Base-by-base conservation (phyloP, 2,329 filamentous ascomycete genomes). In the Gnomoniopsis smithogilvyi region DNA sequence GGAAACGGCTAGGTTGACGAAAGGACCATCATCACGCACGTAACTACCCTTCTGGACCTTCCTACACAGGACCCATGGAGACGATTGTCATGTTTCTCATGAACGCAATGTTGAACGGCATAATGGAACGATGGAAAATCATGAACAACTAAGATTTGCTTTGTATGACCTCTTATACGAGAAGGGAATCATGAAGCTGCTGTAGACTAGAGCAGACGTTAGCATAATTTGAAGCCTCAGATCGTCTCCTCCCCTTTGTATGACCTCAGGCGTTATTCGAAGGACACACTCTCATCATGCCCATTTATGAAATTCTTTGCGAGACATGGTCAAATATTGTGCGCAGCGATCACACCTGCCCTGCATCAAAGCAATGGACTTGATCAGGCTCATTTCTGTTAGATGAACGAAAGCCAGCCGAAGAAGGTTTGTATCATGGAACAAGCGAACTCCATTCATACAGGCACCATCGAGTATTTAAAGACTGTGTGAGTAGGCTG, bases 1-100 rank as follows among this genome's bases (percentile, higher is more conserved):
- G 56, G 26, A 62, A 45, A 6, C 41, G 57, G 43, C 26, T 46
- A 17, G 36, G 46, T 54, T 62, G 45, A 49, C 36, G 8, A 34
- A 24, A 17, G 22, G 33, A 19, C 47, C 21, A 48, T 62, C 52
- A 34, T 56, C 48, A 62, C 33, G 48, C 48, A 62, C 45, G 34
- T 21, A 58, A 61, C 61, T 63, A 61, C 61, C 61, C 54, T 63
- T 63, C 55, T 56, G 61, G 54, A 63, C 61, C 51, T 61, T 63
- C 61, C 54, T 63, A 61, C 30, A 63, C 55, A 54, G 51, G 50
- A 56, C 41, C 43, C 53, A 54, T 56, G 26, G 21, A 45, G 51
- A 34, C 50, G 51, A 54, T 51, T 61, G 57, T 62, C 57, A 60
- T 54, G 51, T 62, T 41, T 59, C 15, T 51, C 51, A 59, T 26